Evolutionary conservation across 495 filamentous ascomycete species (phyloP), one percentile per base, ranked within the genome.

Genomic region (Aspergillus cristatus): DNA sequence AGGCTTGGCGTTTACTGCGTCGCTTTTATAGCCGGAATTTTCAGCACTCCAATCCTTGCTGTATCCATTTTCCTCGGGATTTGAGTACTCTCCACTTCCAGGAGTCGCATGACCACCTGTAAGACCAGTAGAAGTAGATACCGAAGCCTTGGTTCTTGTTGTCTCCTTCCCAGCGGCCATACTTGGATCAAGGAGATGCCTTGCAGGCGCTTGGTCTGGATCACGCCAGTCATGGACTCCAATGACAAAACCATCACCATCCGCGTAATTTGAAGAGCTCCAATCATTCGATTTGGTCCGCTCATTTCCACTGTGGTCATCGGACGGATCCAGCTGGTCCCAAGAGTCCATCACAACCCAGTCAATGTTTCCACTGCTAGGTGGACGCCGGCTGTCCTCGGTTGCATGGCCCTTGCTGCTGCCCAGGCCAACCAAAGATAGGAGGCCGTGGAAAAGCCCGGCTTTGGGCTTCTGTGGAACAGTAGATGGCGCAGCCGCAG

Each of bases 181-280:
- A 46, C 48, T 62, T 12, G 53, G 40, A 58, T 42, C 38, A 38
- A 24, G 57, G 43, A 6, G 48, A 35, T 42, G 52, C 31, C 60
- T 63, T 7, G 60, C 42, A 20, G 57, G 53, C 32, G 86, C 71
- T 13, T 93, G 64, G 51, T 93, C 86, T 3, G 85, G 82, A 51
- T 94, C 87, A 39, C 86, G 78, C 87, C 87, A 94, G 47, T 94
- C 87, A 43, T 94, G 86, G 10, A 93, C 80, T 2, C 87, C 87
- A 53, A 93, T 94, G n/a, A 85, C 76, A 56, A 93, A 94, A 37
- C 74, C 78, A 59, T 89, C 85, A 6, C 62, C 68, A 29, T 69
- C 55, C n/a, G n/a, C n/a, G n/a, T n/a, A n/a, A n/a, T n/a, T n/a
- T n/a, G n/a, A 20, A 46, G 54, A 28, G 39, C 37, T 20, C 50